phyloP scores from a whole-genome alignment of 2,329 filamentous ascomycete species.

The Alternaria brassicae region DNA sequence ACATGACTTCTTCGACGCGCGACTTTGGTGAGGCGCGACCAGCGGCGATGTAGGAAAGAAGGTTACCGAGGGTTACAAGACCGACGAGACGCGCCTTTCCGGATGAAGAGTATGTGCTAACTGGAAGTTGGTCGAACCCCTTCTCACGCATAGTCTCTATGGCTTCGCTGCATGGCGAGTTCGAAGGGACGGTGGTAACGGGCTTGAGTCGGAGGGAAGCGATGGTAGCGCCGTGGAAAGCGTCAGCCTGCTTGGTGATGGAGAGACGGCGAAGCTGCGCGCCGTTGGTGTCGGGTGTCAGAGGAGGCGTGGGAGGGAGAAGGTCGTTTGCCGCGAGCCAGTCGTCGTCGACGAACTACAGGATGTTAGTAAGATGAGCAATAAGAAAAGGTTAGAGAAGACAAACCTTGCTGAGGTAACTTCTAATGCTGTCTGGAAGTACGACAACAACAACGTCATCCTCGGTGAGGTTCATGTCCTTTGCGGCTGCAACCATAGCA shows the following conservation, averaged over 20 bases:
- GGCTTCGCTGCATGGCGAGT: conserved; percentile 79
- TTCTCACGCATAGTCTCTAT: conserved; percentile 99
- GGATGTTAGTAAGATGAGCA: conserved; percentile 19
- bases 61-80: conserved; percentile 91
- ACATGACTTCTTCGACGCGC: conserved; percentile 90
- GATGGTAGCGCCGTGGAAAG: conserved; percentile 81
- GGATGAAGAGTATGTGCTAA: conserved; percentile 66
- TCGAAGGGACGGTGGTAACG: conserved; percentile 80
- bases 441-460: conserved; percentile 90
- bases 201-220: conserved; percentile 87
- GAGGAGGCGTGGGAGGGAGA: conserved; percentile 67
- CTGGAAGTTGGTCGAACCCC: conserved; percentile 96
- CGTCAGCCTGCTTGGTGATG: conserved; percentile 61
- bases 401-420: conserved; percentile 85
- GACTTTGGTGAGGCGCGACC: conserved; percentile 77
- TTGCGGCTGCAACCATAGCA: conserved; percentile 76
- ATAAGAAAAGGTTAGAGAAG: not conserved
- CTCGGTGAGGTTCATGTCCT: conserved; percentile 78
- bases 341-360: conserved; percentile 90
- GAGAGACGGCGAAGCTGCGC: conserved; percentile 47
- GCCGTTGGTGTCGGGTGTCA: conserved; percentile 32
- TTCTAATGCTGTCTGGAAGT: conserved; percentile 93
- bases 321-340: conserved; percentile 98
- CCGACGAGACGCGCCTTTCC: conserved; percentile 79
- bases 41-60: conserved; percentile 86